Evolutionary conservation across 2,329 filamentous ascomycete genomes (phyloP).

Genomic region (Ophiocordyceps camponoti-leonardi): DNA sequence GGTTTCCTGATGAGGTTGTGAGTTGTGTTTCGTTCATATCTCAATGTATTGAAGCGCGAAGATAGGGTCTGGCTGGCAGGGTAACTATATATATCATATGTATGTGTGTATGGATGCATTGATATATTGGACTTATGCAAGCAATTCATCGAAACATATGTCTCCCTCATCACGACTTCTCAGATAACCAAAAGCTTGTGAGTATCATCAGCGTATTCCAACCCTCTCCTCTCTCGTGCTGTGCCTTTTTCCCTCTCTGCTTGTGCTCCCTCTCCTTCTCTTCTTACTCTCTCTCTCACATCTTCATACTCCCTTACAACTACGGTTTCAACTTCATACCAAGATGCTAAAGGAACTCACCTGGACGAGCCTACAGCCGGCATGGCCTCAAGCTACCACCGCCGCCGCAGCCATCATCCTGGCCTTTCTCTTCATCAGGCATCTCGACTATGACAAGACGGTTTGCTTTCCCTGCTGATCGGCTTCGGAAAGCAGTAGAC

Average conservation of each 20-base stretch:
- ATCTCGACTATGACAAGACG: slow-evolving; percentile 2
- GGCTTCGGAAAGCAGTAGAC: no score
- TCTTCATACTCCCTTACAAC: not conserved
- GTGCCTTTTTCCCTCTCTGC: no score
- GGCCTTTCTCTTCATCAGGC: slow-evolving; percentile 1
- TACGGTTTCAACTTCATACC: not conserved
- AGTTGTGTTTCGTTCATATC: no score
- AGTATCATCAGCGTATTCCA: no score
- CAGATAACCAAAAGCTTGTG: no score
- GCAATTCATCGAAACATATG: no score
- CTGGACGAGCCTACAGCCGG: not conserved
- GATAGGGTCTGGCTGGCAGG: no score
- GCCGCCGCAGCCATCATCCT: not conserved
- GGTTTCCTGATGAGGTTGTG: no score
- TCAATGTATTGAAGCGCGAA: no score
- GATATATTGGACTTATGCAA: not conserved
- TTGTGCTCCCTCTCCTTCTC: not conserved
- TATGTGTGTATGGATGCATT: not conserved
- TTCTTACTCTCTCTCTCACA: not conserved
- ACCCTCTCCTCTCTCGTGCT: no score
- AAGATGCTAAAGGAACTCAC: not conserved
- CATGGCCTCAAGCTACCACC: not conserved
- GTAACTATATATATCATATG: no score
- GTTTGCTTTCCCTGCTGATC: not conserved
- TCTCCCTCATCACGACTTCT: no score